phyloP scores from a whole-genome alignment of 2,329 filamentous ascomycete species.

The Mariannaea sp. region DNA sequence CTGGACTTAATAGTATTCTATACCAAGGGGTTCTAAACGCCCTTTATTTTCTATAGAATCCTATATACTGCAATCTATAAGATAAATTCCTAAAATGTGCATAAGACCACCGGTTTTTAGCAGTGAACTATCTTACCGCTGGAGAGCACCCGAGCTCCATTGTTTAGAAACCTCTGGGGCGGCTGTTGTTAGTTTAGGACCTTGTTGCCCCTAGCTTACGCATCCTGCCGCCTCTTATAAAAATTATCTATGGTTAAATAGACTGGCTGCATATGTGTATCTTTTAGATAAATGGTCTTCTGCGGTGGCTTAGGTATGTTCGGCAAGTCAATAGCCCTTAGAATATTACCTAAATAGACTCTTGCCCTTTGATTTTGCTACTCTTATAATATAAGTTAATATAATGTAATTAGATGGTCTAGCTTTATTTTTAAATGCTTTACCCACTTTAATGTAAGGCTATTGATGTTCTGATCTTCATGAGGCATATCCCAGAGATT shows the following conservation, averaged over 20 bases:
- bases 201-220: slow-evolving; percentile 22
- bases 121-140: slow-evolving; percentile 19
- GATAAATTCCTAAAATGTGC: too few species aligned
- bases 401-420: slow-evolving; percentile 38
- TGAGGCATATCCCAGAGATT: slow-evolving; percentile 30
- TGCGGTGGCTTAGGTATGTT: slow-evolving; percentile 18
- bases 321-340: slow-evolving; percentile 30
- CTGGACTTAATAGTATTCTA: too few species aligned
- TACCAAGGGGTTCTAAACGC: too few species aligned
- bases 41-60: too few species aligned
- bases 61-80: too few species aligned
- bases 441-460: slow-evolving; percentile 34
- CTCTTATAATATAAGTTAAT: slow-evolving; percentile 31
- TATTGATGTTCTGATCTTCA: slow-evolving; percentile 32
- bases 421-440: slow-evolving; percentile 41
- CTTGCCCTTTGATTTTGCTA: slow-evolving; percentile 27
- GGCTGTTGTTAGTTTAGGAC: slow-evolving; percentile 36
- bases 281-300: not conserved
- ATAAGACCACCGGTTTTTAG: not conserved
- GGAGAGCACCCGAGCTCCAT: slow-evolving; percentile 12
- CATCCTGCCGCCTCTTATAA: slow-evolving; percentile 23
- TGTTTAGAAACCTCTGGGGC: slow-evolving; percentile 20
- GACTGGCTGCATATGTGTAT: not conserved
- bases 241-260: slow-evolving; percentile 8
- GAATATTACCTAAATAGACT: slow-evolving; percentile 6